phyloP scores from a whole-genome alignment of 1,284 basidiomycete genomes.

The Cryptococcus sp. region DNA sequence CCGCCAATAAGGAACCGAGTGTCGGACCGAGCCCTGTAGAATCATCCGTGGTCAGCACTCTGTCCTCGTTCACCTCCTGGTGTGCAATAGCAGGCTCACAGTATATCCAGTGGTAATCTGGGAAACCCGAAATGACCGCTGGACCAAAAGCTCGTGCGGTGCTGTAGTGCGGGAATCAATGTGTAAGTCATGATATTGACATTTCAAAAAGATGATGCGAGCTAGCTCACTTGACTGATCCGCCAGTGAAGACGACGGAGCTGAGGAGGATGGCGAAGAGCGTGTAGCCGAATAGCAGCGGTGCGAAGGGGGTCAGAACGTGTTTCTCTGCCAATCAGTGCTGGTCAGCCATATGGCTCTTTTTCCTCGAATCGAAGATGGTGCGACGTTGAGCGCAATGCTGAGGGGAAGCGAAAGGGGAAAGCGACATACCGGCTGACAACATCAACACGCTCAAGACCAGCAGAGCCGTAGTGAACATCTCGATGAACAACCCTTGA shows the following conservation, averaged over 20 bases:
- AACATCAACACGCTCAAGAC: slow-evolving; percentile 56
- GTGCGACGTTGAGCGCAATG: neutral
- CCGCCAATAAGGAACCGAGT: slow-evolving; percentile 17
- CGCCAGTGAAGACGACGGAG: slow-evolving; percentile 41
- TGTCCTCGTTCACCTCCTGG: slow-evolving; percentile 32
- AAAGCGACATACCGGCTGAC: slow-evolving; percentile 55
- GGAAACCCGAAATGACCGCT: slow-evolving; percentile 65
- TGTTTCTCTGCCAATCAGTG: slow-evolving; percentile 54
- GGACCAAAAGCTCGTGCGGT: slow-evolving; percentile 73
- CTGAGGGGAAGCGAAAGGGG: neutral
- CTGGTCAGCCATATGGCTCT: no score
- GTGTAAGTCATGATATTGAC: no score
- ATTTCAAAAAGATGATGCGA: neutral
- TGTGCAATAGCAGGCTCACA: slow-evolving; percentile 14
- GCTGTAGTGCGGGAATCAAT: slow-evolving; percentile 57
- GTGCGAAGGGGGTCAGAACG: slow-evolving; percentile 68
- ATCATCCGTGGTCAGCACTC: slow-evolving; percentile 40
- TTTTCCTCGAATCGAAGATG: no score
- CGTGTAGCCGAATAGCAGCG: slow-evolving; percentile 69
- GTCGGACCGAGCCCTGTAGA: slow-evolving; percentile 62
- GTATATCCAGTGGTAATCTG: slow-evolving; percentile 62
- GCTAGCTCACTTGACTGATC: slow-evolving; percentile 34
- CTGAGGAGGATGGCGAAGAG: slow-evolving; percentile 67
- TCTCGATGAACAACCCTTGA: slow-evolving; percentile 66
- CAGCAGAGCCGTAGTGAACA: slow-evolving; percentile 65